A percentile compares a stretch with the other conserved stretches of the same genome.
phyloP scores from a whole-genome alignment of 495 filamentous ascomycete species.

The Penicillium roqueforti region DNA sequence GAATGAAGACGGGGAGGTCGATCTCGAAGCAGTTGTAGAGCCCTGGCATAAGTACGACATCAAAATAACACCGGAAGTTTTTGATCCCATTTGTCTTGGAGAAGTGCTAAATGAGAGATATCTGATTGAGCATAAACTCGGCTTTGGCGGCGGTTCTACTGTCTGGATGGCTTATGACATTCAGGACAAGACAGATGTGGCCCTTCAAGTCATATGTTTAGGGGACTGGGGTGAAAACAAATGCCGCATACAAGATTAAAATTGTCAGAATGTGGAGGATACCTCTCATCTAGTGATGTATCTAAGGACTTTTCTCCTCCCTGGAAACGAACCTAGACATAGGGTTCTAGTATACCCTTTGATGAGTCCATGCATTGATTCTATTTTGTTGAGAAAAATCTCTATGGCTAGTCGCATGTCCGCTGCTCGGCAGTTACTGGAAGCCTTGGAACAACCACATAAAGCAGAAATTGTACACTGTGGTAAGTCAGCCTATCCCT shows the following conservation, averaged over 20 bases:
- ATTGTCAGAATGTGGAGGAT: conserved; percentile 22
- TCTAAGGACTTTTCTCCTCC: conserved; percentile 16
- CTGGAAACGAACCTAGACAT: conserved; percentile 16
- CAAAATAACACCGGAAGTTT: neutral
- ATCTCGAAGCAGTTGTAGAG: conserved; percentile 10
- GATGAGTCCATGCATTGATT: conserved; percentile 25
- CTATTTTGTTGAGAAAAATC: conserved; percentile 7
- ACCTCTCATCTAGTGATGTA: conserved; percentile 26
- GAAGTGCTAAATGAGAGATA: conserved; percentile 62
- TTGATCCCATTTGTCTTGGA: conserved; percentile 19
- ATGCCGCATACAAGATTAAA: conserved; percentile 24
- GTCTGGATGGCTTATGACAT: conserved; percentile 62
- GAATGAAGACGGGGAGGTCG: conserved; percentile 8
- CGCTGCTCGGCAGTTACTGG: conserved; percentile 28
- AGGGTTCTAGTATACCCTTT: conserved; percentile 28
- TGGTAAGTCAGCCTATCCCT: conserved; percentile 10
- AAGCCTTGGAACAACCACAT: conserved; percentile 24
- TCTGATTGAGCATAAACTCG: conserved; percentile 77
- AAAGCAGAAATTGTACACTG: conserved; percentile 25
- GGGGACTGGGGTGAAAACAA: conserved; percentile 21
- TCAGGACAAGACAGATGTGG: conserved; percentile 25
- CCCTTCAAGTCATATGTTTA: conserved; percentile 24
- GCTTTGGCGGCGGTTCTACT: conserved; percentile 83
- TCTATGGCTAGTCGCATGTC: conserved; percentile 25
- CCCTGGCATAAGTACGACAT: conserved; percentile 10